These are phyloP conservation scores for Beauveria rudraprayagi DNA, from an alignment of 2,329 filamentous ascomycete species.

Conservation along the genomic window DNA sequence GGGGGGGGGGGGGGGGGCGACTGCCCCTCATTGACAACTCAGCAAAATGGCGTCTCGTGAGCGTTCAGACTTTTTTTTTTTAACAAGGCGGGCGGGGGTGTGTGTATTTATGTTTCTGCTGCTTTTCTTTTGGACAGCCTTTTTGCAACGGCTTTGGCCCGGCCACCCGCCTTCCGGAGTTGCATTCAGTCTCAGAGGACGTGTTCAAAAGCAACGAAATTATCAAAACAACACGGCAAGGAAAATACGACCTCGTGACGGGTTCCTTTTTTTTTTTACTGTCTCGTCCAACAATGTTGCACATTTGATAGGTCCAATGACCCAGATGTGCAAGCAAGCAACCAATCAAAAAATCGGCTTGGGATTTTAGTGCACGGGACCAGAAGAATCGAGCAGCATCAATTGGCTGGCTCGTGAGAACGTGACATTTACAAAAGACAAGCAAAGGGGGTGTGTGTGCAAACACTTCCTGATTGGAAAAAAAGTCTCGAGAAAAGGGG, in stretches of 20 bases:
- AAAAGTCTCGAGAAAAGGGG: background rate
- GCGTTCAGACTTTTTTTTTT: background rate
- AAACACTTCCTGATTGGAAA: background rate
- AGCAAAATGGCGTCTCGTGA: background rate
- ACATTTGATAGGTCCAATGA: background rate
- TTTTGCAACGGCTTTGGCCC: too few species aligned
- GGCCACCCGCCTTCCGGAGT: too few species aligned
- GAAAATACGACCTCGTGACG: background rate
- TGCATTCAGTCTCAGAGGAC: too few species aligned
- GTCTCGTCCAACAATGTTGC: background rate
- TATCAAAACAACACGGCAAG: background rate
- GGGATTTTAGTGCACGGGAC: background rate
- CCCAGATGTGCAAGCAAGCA: background rate
- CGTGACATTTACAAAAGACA: background rate
- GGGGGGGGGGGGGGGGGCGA: too few species aligned
- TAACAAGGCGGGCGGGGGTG: background rate
- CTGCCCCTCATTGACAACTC: background rate
- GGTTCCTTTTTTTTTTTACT: background rate
- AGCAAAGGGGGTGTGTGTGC: background rate
- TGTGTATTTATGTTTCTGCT: too few species aligned
- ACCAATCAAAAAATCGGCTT: background rate
- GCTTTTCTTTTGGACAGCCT: too few species aligned
- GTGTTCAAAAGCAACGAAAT: background rate
- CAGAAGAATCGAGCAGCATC: background rate
- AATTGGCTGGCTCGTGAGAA: background rate